Percentiles rank a stretch among this genome's conserved stretches.
Evolutionary conservation across 805 yeast genomes (phyloP).

Genomic region (Debaryomyces hansenii): DNA sequence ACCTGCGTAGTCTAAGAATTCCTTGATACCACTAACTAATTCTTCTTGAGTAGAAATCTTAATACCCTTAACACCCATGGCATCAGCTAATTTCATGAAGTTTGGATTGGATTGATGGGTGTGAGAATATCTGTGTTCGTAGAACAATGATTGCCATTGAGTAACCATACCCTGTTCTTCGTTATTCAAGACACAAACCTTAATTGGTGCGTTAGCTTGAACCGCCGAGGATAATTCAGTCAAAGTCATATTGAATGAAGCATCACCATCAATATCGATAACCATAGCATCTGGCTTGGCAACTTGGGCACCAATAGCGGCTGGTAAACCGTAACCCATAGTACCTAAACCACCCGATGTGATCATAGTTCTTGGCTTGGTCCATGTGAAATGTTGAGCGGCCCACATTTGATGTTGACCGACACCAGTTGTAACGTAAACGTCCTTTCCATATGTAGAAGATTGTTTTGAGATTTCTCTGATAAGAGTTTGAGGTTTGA

Average conservation of each 20-base stretch:
- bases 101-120: constrained; percentile 96
- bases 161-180: constrained; percentile 99
- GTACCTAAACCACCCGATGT: constrained; percentile 99
- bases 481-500: constrained; percentile 93
- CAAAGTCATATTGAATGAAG: constrained; percentile 97
- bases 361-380: constrained; percentile 85
- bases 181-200: constrained; percentile 85
- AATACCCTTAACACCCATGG: constrained; percentile 89
- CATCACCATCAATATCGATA: constrained; percentile 98
- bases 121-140: constrained; percentile 96
- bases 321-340: constrained; percentile 97
- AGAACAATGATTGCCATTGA: constrained; percentile 97
- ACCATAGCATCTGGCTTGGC: constrained; percentile 94
- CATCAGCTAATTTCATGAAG: constrained; percentile 88
- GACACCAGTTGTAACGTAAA: constrained; percentile 94
- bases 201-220: constrained; percentile 89
- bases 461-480: constrained; percentile 75
- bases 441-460: constrained; percentile 62
- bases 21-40: constrained; percentile 44
- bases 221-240: constrained; percentile 92
- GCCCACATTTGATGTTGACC: constrained; percentile 99
- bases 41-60: constrained; percentile 71
- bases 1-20: constrained; percentile 72
- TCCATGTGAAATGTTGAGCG: constrained; percentile 96
- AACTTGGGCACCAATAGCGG: constrained; percentile 98